Evolutionary conservation across 257 asterid genomes (phyloP), one percentile per base, ranked within the genome.

Genomic region (Nicotiana attenuata): DNA sequence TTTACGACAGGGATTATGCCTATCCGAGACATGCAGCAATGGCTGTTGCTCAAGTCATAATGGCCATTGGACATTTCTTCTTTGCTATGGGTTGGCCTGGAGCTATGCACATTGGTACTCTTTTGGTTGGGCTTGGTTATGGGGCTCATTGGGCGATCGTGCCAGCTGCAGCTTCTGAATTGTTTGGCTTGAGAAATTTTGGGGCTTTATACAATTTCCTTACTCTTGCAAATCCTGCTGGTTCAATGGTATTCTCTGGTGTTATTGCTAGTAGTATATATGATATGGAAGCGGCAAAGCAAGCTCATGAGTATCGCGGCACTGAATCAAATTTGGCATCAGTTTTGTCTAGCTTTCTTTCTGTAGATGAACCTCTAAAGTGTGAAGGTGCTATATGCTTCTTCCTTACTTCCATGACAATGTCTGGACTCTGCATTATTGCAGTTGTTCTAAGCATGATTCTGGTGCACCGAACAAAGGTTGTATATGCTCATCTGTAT

Each of bases 11-110:
- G 47, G 47, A 8, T 41, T 41, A 41, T 41, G 47, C 47, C 47
- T 41, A 41, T 41, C 47, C 47, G 11, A 41, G 47, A 41, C 47
- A 41, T 41, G 47, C 47, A 41, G 47, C 47, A 0, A 41, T 41
- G 89, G 97, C 95, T 5, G 84, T 67, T 79, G 97, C 97, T 50
- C 98, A 94, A 88, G 88, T 22, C 61, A 78, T 91, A 57, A 87
- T 94, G 97, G 98, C 94, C 4, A 28, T 92, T 1, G 98, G 98
- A 4, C 97, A 92, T 85, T 88, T 92, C 86, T 80, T 89, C 90
- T 91, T 93, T 14, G 97, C 98, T 1, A 88, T 92, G 94, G 98
- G 94, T 29, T 94, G 97, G 97, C 97, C 97, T 0, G 96, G 97
- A 56, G 90, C 88, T 81, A 41, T 41, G 47, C 47, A 41, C 47